Evolutionary conservation across 2,329 filamentous ascomycete species (phyloP).

Genomic region (Scleromitrula shiraiana): DNA sequence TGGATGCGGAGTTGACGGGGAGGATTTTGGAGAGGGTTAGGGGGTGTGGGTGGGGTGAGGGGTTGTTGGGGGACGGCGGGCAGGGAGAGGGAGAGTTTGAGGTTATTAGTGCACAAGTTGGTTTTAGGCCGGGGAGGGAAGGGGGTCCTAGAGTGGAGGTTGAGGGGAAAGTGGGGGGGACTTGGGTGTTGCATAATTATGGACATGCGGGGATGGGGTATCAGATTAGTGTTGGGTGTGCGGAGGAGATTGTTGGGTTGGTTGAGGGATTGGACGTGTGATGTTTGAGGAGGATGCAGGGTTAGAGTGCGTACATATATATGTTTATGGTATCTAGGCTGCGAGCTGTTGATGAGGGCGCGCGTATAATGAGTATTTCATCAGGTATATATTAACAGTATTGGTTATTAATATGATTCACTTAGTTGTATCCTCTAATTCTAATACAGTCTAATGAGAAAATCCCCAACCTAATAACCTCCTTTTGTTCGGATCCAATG

Average conservation of each 20-base stretch:
- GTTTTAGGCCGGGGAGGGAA: constrained; percentile 13
- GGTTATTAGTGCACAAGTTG: constrained; percentile 1
- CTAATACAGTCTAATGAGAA: no score
- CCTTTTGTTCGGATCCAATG: no score
- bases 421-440: no score
- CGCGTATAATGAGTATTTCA: no score
- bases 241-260: constrained; percentile 20
- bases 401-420: no score
- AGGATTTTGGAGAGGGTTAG: constrained; percentile 10
- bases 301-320: no score
- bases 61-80: neutral
- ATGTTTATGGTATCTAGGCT: no score
- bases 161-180: constrained; percentile 18
- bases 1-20: constrained; percentile 28
- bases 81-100: neutral
- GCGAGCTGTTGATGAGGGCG: no score
- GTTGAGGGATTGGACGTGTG: neutral
- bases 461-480: no score
- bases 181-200: constrained; percentile 37
- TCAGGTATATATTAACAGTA: no score
- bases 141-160: constrained; percentile 33
- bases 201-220: constrained; percentile 39
- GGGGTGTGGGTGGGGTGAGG: constrained; percentile 2
- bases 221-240: constrained; percentile 26
- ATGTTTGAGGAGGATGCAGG: no score